Conservation (phyloP, 1,284 basidiomycete species). For the Hypsizygus ulmarius region DNA sequence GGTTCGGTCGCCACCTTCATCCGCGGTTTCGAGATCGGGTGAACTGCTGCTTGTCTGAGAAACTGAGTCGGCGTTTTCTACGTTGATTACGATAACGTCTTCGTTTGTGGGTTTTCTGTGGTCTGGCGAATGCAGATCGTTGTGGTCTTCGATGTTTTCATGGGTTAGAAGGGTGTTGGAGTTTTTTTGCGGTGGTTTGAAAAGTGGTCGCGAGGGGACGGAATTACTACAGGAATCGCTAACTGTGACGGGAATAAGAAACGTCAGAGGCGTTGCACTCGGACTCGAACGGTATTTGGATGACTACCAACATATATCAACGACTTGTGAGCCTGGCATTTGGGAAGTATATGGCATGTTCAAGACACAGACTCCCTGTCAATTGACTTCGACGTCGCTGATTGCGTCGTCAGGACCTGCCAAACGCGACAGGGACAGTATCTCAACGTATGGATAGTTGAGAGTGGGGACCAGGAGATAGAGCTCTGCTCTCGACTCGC, state of each 20-base stretch:
- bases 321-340: too few relatives aligned
- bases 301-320: too few relatives aligned
- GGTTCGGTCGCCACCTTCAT: background rate
- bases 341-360: too few relatives aligned
- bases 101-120: background rate
- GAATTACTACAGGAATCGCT: too few relatives aligned
- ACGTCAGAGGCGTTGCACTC: too few relatives aligned
- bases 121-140: conserved; percentile 13
- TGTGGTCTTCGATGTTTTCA: conserved; percentile 16
- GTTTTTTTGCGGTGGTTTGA: background rate
- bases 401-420: too few relatives aligned
- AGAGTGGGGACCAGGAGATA: background rate
- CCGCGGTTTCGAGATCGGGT: conserved; percentile 19
- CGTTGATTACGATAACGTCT: background rate
- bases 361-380: too few relatives aligned
- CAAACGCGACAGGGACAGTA: too few relatives aligned
- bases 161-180: conserved; percentile 11
- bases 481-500: background rate
- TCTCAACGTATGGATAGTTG: background rate
- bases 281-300: too few relatives aligned
- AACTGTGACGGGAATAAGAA: too few relatives aligned
- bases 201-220: background rate
- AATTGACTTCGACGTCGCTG: too few relatives aligned
- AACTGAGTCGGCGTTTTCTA: conserved; percentile 2
- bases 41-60: conserved; percentile 14